Evolutionary conservation across 768 basidiomycete species (phyloP).

Genomic region (Tephrocybe sp.): DNA sequence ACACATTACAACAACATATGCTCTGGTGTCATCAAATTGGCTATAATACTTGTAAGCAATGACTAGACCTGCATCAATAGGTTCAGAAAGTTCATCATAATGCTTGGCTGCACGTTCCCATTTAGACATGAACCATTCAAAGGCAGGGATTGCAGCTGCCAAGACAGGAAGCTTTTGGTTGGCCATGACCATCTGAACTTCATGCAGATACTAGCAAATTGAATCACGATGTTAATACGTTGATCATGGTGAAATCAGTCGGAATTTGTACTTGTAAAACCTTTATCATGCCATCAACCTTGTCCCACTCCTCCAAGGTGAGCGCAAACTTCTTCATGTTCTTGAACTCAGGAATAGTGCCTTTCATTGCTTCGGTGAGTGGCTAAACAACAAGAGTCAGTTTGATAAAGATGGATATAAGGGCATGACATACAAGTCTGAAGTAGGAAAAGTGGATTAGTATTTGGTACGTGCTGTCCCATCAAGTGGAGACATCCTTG

Average conservation of each 20-base stretch:
- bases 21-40: slow-evolving; percentile 5
- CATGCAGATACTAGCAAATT: not conserved
- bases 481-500: no score
- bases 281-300: not conserved
- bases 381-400: no score
- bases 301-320: not conserved
- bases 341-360: not conserved
- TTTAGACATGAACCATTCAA: slow-evolving; percentile 13
- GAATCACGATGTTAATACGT: no score
- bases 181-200: not conserved
- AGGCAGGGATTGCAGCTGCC: slow-evolving; percentile 9
- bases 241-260: no score
- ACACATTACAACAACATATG: slow-evolving; percentile 16
- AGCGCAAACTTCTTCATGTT: not conserved
- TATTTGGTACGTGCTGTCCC: no score
- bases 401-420: no score
- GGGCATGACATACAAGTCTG: no score
- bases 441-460: no score
- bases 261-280: no score
- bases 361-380: no score
- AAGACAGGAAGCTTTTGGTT: slow-evolving; percentile 7
- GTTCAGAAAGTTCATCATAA: not conserved
- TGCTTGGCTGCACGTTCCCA: not conserved
- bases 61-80: slow-evolving; percentile 5
- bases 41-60: slow-evolving; percentile 12